phyloP scores from a whole-genome alignment of 306 rosid genomes.

The Cercis canadensis region DNA sequence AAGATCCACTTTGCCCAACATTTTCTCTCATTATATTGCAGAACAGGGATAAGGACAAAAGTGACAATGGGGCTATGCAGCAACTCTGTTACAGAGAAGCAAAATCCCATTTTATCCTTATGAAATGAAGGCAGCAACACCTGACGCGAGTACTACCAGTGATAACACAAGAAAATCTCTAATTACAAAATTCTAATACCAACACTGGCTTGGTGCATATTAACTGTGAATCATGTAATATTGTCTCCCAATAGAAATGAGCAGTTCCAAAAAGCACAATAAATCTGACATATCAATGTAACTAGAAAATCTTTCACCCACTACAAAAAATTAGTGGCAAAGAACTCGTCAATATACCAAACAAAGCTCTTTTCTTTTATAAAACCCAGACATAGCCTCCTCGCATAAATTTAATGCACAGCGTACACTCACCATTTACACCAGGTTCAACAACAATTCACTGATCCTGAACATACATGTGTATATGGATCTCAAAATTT shows the following conservation, averaged over 20 bases:
- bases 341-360: neutral
- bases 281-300: neutral
- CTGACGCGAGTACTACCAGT: no score
- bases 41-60: neutral
- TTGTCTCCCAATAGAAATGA: no score
- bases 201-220: neutral
- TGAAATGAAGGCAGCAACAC: no score
- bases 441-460: neutral
- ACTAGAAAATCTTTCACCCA: neutral
- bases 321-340: neutral
- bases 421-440: slow-evolving; percentile 9
- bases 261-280: no score
- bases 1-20: slow-evolving; percentile 10
- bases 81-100: neutral
- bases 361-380: neutral
- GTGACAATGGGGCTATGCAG: neutral
- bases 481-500: neutral
- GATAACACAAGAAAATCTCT: neutral
- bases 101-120: no score
- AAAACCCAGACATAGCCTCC: neutral
- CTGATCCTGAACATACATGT: neutral
- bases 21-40: slow-evolving; percentile 14
- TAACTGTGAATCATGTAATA: neutral
- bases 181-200: neutral
- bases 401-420: neutral